These are phyloP conservation scores for Blumeria hordei DNA, from an alignment of 2,329 filamentous ascomycete genomes.

Conservation along the genomic window DNA sequence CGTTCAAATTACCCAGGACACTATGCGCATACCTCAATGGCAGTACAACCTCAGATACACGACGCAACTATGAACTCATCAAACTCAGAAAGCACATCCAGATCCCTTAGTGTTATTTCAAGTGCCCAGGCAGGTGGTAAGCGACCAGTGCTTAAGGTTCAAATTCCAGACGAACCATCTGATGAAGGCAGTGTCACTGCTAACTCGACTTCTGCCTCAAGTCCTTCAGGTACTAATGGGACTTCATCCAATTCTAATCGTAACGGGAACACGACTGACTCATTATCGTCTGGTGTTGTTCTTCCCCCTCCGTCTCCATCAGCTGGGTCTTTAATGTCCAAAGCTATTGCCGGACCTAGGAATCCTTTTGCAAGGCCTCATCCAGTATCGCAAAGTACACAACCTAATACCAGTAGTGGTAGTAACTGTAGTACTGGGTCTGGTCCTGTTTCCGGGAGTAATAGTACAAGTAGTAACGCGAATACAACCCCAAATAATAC, in stretches of 20 bases:
- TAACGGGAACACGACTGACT: slow-evolving; percentile 25
- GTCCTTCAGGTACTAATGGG: slow-evolving; percentile 12
- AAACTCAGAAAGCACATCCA: slow-evolving; percentile 41
- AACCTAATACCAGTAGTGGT: slow-evolving; percentile 7
- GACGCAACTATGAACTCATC: slow-evolving; percentile 28
- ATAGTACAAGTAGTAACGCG: background rate
- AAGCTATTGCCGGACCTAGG: slow-evolving; percentile 73
- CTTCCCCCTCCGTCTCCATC: slow-evolving; percentile 85
- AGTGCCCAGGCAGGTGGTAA: slow-evolving; percentile 39
- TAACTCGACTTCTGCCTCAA: slow-evolving; percentile 32
- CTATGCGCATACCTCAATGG: slow-evolving; percentile 20
- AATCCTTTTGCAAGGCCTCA: slow-evolving; percentile 88
- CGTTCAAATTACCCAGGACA: slow-evolving; percentile 29
- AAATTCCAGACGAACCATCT: slow-evolving; percentile 80
- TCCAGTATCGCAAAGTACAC: slow-evolving; percentile 30
- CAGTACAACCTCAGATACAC: slow-evolving; percentile 20
- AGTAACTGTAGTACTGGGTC: slow-evolving; percentile 36
- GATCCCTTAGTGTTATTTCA: slow-evolving; percentile 59
- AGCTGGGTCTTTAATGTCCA: slow-evolving; percentile 45
- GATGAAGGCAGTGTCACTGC: slow-evolving; percentile 48
- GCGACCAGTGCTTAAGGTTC: slow-evolving; percentile 68
- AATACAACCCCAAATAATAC: background rate
- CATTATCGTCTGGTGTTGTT: slow-evolving; percentile 37
- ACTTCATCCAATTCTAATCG: slow-evolving; percentile 8
- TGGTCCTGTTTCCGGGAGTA: background rate